Evolutionary conservation across 225 moss, liverwort and hornwort species (phyloP).

Genomic region (Climacium dendroides): DNA sequence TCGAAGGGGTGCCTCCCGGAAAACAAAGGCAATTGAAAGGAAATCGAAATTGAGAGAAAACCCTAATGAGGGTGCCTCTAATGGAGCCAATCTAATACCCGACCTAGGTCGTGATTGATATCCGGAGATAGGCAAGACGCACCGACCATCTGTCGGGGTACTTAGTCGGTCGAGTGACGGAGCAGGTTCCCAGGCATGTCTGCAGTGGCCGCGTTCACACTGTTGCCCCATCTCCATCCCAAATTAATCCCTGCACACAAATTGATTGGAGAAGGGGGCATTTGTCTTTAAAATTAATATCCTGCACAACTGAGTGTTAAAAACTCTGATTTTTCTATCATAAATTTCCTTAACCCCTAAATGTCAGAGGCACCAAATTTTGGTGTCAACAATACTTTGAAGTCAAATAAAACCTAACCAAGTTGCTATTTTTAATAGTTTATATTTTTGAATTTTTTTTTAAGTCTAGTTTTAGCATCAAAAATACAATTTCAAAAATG

Average conservation of each 20-base stretch:
- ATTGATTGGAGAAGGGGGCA: too few relatives aligned
- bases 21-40: not conserved
- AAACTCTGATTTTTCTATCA: not conserved
- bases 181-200: not conserved
- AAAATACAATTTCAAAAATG: too few relatives aligned
- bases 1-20: not conserved
- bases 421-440: too few relatives aligned
- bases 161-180: not conserved
- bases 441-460: too few relatives aligned
- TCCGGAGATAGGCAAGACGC: not conserved
- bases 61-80: not conserved
- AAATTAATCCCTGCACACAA: not conserved
- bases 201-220: not conserved
- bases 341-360: not conserved
- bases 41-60: not conserved
- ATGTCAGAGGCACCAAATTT: too few relatives aligned
- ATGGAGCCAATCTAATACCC: not conserved
- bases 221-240: not conserved
- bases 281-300: not conserved
- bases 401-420: too few relatives aligned
- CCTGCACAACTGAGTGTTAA: accelerated
- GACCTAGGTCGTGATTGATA: not conserved
- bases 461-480: too few relatives aligned
- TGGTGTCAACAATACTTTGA: too few relatives aligned
- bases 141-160: not conserved